Percentiles rank a stretch among this genome's conserved stretches.
Conservation (phyloP, 2,329 filamentous ascomycete species). For the Penicillium sp. region DNA sequence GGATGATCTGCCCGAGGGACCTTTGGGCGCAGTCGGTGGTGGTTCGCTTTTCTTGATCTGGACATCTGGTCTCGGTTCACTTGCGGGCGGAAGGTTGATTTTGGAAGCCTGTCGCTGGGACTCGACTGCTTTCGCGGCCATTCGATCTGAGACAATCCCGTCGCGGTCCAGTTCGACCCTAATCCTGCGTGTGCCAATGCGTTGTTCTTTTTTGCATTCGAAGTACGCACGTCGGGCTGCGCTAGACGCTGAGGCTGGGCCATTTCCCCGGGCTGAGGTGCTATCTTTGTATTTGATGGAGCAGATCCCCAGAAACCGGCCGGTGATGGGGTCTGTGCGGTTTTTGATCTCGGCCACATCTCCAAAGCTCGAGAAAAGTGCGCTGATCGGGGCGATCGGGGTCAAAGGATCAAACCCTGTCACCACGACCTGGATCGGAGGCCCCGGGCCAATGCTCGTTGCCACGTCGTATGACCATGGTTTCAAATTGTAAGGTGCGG, state of each 20-base stretch:
- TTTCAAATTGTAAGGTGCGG: constrained; percentile 73
- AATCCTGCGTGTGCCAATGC: constrained; percentile 73
- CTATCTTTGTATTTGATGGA: constrained; percentile 84
- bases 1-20: constrained; percentile 62
- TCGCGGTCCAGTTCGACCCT: constrained; percentile 87
- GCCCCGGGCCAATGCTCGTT: constrained; percentile 83
- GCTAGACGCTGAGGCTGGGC: constrained; percentile 65
- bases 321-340: constrained; percentile 90
- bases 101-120: constrained; percentile 58
- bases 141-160: constrained; percentile 73
- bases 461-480: constrained; percentile 78
- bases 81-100: constrained; percentile 14
- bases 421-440: constrained; percentile 85
- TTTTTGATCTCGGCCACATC: constrained; percentile 90
- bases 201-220: constrained; percentile 70
- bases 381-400: constrained; percentile 55
- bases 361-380: constrained; percentile 41
- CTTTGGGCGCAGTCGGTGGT: constrained; percentile 82
- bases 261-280: constrained; percentile 49
- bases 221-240: constrained; percentile 76
- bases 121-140: constrained; percentile 72
- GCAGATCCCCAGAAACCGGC: constrained; percentile 89
- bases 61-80: constrained; percentile 35
- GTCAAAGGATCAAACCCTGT: constrained; percentile 94
- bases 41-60: constrained; percentile 56